Evolutionary conservation across 768 basidiomycete genomes (phyloP).

Genomic region (Holtermannia corniformis): DNA sequence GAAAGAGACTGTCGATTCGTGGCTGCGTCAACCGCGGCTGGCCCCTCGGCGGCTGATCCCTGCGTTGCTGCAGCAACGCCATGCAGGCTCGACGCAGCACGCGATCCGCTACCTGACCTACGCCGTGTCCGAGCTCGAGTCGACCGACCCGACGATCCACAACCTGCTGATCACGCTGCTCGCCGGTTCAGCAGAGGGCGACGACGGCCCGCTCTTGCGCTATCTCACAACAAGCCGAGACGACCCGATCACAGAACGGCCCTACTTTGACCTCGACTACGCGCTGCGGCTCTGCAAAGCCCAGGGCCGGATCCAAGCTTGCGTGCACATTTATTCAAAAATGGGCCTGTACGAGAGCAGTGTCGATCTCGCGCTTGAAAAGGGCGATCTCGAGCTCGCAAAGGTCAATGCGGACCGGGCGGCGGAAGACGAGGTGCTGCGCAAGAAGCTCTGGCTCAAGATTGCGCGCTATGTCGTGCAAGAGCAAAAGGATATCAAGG

Average conservation of each 20-base stretch:
- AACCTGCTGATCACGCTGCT: slow-evolving; percentile 87
- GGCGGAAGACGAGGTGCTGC: slow-evolving; percentile 71
- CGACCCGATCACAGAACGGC: slow-evolving; percentile 70
- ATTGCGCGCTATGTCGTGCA: slow-evolving; percentile 98
- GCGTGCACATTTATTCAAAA: slow-evolving; percentile 92
- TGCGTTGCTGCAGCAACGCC: slow-evolving; percentile 69
- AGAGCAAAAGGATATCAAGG: slow-evolving; percentile 95
- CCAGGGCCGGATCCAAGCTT: slow-evolving; percentile 68
- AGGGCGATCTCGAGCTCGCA: slow-evolving; percentile 89
- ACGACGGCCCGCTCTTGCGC: slow-evolving; percentile 48
- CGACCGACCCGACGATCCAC: slow-evolving; percentile 76
- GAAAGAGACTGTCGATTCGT: slow-evolving; percentile 83
- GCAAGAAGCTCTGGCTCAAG: slow-evolving; percentile 96
- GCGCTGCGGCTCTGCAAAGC: slow-evolving; percentile 85
- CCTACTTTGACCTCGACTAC: slow-evolving; percentile 95
- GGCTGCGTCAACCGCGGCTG: slow-evolving; percentile 70
- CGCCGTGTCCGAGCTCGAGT: slow-evolving; percentile 68
- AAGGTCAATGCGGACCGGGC: slow-evolving; percentile 93
- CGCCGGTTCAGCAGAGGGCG: slow-evolving; percentile 46
- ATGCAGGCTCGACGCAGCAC: slow-evolving; percentile 58
- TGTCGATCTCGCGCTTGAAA: slow-evolving; percentile 86
- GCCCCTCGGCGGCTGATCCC: slow-evolving; percentile 81
- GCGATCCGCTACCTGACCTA: slow-evolving; percentile 82
- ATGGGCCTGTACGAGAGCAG: slow-evolving; percentile 96
- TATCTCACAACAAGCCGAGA: slow-evolving; percentile 75